Conservation (phyloP, 2,329 filamentous ascomycete species). For the Teratosphaeria pseudoeucalypti region DNA sequence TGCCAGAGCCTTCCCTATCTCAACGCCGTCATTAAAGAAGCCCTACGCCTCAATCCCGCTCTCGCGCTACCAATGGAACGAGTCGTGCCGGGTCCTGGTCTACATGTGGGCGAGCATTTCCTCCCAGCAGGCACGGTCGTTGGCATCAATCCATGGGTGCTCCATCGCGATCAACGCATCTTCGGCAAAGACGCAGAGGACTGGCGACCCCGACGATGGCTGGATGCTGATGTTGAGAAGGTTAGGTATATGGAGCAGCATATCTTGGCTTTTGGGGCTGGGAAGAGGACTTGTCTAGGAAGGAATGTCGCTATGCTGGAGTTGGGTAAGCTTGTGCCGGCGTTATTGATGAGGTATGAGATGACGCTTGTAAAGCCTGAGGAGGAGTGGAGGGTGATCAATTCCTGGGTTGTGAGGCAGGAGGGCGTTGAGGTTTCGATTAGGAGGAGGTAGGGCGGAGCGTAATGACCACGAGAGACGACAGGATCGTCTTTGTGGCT, state of each 20-base stretch:
- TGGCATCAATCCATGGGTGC: constrained; percentile 35
- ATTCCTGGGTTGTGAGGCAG: constrained; percentile 15
- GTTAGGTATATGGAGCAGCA: constrained; percentile 11
- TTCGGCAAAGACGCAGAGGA: constrained; percentile 25
- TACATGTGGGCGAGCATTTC: constrained; percentile 11
- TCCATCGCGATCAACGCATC: constrained; percentile 31
- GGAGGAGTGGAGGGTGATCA: constrained; percentile 12
- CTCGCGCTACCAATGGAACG: constrained; percentile 15
- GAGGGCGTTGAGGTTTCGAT: constrained; percentile 6
- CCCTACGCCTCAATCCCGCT: constrained; percentile 14
- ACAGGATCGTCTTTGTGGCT: neutral
- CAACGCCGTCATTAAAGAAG: constrained; percentile 17
- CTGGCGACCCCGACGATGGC: constrained; percentile 39
- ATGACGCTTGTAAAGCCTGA: constrained; percentile 14
- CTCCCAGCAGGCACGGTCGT: constrained; percentile 32
- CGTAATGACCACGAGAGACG: neutral
- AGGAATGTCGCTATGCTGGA: constrained; percentile 23
- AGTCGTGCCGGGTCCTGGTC: constrained; percentile 8
- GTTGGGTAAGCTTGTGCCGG: constrained; percentile 22
- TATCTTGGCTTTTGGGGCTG: constrained; percentile 24
- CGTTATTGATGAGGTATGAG: constrained; percentile 18
- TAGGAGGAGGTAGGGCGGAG: neutral
- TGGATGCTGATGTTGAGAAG: constrained; percentile 17
- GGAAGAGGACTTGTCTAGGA: constrained; percentile 26
- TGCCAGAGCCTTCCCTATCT: constrained; percentile 15